These are phyloP conservation scores for Suillus hirtellus DNA, from an alignment of 768 basidiomycete genomes.

Conservation along the genomic window DNA sequence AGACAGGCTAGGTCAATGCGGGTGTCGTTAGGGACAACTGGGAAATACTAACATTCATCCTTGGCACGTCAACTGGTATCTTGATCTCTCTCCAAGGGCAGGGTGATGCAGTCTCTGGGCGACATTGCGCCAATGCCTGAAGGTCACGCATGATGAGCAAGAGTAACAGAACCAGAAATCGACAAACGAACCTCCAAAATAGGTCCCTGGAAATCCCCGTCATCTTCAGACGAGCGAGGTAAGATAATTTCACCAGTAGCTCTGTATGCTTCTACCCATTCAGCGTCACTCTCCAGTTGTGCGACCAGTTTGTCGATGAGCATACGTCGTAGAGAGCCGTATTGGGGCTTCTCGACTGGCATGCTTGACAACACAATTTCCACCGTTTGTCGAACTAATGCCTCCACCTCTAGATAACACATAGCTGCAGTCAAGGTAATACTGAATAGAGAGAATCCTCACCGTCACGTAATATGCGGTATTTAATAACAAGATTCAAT, in stretches of 20 bases:
- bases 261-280: slow-evolving; percentile 71
- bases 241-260: slow-evolving; percentile 70
- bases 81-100: slow-evolving; percentile 69
- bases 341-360: slow-evolving; percentile 34
- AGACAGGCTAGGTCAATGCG: background rate
- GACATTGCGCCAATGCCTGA: slow-evolving; percentile 40
- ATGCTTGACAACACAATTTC: slow-evolving; percentile 41
- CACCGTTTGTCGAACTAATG: slow-evolving; percentile 54
- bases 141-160: slow-evolving; percentile 34
- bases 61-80: slow-evolving; percentile 86
- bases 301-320: slow-evolving; percentile 53
- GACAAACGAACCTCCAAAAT: slow-evolving; percentile 32
- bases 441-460: slow-evolving; percentile 10
- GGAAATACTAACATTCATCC: slow-evolving; percentile 62
- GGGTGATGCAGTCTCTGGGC: slow-evolving; percentile 35
- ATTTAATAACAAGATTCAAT: slow-evolving; percentile 64
- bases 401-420: slow-evolving; percentile 59
- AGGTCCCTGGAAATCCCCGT: slow-evolving; percentile 26
- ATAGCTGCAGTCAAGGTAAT: slow-evolving; percentile 12
- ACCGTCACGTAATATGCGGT: slow-evolving; percentile 86
- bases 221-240: slow-evolving; percentile 39
- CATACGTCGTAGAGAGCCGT: slow-evolving; percentile 28
- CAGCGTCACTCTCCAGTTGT: slow-evolving; percentile 59
- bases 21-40: slow-evolving; percentile 14
- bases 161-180: slow-evolving; percentile 12